phyloP scores from a whole-genome alignment of 2,329 filamentous ascomycete species.

The Sodiomyces alkalinus region DNA sequence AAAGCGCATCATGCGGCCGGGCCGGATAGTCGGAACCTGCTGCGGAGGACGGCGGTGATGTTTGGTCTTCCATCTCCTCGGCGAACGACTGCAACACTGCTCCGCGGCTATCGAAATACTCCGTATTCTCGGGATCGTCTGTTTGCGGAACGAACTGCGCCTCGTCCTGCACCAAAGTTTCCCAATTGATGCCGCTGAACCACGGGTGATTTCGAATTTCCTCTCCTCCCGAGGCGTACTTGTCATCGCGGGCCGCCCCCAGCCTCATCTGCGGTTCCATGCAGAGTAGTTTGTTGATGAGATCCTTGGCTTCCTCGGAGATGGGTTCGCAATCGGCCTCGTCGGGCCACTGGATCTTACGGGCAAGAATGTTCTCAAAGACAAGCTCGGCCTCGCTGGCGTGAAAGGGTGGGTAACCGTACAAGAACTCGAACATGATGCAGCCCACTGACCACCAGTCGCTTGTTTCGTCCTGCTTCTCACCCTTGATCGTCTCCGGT shows the following conservation, averaged over 20 bases:
- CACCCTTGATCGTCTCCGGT: conserved; percentile 89
- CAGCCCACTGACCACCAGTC: conserved; percentile 99
- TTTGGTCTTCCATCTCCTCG: conserved; percentile 85
- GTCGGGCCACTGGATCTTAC: conserved; percentile 85
- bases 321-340: conserved; percentile 58
- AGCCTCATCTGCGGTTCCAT: conserved; percentile 68
- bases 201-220: conserved; percentile 84
- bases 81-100: conserved; percentile 85
- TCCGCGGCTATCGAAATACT: conserved; percentile 89
- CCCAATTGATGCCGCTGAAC: conserved; percentile 83
- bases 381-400: conserved; percentile 80
- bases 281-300: conserved; percentile 86
- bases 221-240: conserved; percentile 67
- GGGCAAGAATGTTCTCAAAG: conserved; percentile 87
- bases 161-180: conserved; percentile 81
- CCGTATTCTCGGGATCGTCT: conserved; percentile 91
- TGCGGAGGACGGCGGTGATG: conserved; percentile 54
- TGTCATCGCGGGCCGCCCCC: conserved; percentile 74
- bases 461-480: conserved; percentile 92
- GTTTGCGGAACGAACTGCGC: conserved; percentile 87
- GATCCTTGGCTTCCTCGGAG: conserved; percentile 77
- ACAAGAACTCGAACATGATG: conserved; percentile 92
- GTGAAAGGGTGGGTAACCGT: conserved; percentile 87
- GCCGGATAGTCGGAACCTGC: conserved; percentile 68
- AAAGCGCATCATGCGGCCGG: conserved; percentile 86